These are phyloP conservation scores for Saccharum hybrid DNA, from an alignment of 202 grass and related monocot genomes.

Conservation along the genomic window DNA sequence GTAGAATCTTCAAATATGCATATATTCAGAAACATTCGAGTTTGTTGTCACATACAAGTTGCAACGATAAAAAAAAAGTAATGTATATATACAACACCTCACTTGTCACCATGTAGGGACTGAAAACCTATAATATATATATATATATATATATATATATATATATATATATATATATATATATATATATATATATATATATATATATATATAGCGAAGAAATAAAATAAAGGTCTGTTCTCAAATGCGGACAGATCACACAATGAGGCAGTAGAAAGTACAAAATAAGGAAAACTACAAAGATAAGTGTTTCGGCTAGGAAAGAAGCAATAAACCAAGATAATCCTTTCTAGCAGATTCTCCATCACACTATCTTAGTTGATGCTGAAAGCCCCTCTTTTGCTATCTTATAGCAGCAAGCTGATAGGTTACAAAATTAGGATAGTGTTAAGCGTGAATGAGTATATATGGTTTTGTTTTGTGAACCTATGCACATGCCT, in stretches of 20 bases:
- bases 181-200: background rate
- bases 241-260: conserved; percentile 9
- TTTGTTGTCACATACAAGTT: background rate
- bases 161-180: too few species aligned
- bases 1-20: background rate
- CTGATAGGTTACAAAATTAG: background rate
- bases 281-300: conserved; percentile 30
- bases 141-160: background rate
- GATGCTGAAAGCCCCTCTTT: background rate
- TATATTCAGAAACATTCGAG: conserved; percentile 19
- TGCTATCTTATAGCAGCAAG: background rate
- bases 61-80: background rate
- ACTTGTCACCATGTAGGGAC: background rate
- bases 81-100: background rate
- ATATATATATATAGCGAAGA: background rate
- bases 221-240: background rate
- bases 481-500: conserved; percentile 38
- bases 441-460: background rate
- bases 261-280: conserved; percentile 26
- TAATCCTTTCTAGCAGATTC: conserved; percentile 20
- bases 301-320: conserved; percentile 6
- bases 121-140: conserved; percentile 12
- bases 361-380: conserved; percentile 36
- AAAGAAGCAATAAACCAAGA: conserved; percentile 31
- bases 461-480: background rate